Base-by-base conservation (phyloP, 2,329 filamentous ascomycete genomes). In the Monosporascus sp. region DNA sequence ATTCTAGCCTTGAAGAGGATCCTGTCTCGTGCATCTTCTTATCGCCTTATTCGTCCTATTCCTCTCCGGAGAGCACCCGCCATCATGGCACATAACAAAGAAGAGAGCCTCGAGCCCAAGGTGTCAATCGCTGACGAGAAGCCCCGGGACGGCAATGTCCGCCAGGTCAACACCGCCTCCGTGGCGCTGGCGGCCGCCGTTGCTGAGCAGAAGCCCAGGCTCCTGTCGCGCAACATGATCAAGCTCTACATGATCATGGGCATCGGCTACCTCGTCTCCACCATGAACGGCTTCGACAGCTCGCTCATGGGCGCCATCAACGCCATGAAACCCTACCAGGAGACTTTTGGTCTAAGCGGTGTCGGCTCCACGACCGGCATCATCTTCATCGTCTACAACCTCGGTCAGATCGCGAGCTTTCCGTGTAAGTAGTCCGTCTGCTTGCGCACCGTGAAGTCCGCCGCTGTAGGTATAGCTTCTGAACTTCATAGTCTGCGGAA, bases 261-360 rank as follows among this genome's bases (percentile, higher is more conserved):
- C 2, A 57, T 73, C 49, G 68, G 70, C 17, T 74, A 74, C 53
- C 60, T 74, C 14, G 68, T 73, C 55, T 78, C 75, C 24, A 80
- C 77, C 8, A 76, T 78, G 73, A 81, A 82, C 63, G 80, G 80
- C 28, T 84, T 79, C 57, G 81, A 85, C 58, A 79, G 79, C 38
- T 80, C 77, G 28, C 73, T 85, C 49, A 73, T 77, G 62, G 68
- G 70, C 9, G 71, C 75, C 5, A 79, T 82, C 55, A 80, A 81
- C 55, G 77, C 77, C 47, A 80, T 81, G 73, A 49, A 69, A 0
- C 65, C 72, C 1, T 82, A 80, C 59, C 78, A 79, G 51, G 55
- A 66, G 0, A 77, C 74, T 4, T 82, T 81, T 52, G 72, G 66
- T 0, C 64, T 81, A n/a, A 66, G 66, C 22, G 75, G 75, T 11